Base-by-base conservation (phyloP, 1,284 basidiomycete genomes). In the Sphaerobolus stellatus region DNA sequence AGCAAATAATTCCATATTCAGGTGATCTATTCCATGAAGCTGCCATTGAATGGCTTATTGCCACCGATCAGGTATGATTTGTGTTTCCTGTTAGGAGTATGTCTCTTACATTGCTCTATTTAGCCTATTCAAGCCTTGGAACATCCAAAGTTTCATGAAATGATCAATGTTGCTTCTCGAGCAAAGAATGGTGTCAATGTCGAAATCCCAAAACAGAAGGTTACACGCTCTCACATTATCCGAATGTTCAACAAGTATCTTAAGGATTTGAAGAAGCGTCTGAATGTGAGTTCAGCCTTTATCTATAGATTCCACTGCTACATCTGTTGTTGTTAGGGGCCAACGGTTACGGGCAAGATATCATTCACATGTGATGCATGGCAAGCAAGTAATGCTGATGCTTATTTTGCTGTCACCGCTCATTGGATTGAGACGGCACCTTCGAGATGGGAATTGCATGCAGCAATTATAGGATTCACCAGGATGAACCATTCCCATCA, bases 341-440 rank as follows among this genome's bases (percentile, higher is more conserved):
- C 48, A n/a, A 41, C 48, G 25, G 67, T 68, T 5, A 60, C 49
- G 16, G 70, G 71, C 2, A 43, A 59, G 16, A 58, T 74, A 30
- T 71, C 63, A 49, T 41, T 71, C 2, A 74, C 70, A 1, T 70
- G 65, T 59, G 70, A 76, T 55, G 67, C 67, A 25, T 76, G 72
- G 73, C 68, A 70, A 48, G 74, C 73, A 5, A 54, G 50, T 4
- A 75, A 73, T 56, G 51, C 58, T 0, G 73, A 75, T 47, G 61
- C 61, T 2, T 75, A 74, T 46, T 72, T 70, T 57, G 67, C 65
- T 1, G 68, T 69, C 9, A 72, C 68, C 2, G 69, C 65, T 0
- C 69, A 70, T 54, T 76, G 71, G 71, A 70, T 70, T 29, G 67
- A 75, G 46, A 68, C 69, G 50, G 25, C 4, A 2, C 20, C 44